phyloP scores from a whole-genome alignment of 192 early-diverging fungal genomes.

The Linnemannia hyalina region DNA sequence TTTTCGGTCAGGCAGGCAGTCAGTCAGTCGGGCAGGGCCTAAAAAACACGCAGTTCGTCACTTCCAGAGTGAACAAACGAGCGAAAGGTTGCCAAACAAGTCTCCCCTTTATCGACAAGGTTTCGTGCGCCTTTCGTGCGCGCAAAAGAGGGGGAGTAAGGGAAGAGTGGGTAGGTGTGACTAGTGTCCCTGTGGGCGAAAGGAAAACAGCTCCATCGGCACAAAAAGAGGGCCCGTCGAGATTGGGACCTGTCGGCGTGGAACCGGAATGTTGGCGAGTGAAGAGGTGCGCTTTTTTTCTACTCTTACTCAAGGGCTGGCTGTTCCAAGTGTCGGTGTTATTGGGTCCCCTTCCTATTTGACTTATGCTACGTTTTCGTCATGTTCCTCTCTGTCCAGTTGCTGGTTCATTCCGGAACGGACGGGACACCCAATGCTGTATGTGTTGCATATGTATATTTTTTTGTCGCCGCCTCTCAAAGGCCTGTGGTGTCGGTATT shows the following conservation, averaged over 20 bases:
- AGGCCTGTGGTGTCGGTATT: background rate
- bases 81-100: background rate
- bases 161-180: background rate
- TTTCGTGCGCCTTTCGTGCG: background rate
- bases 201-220: background rate
- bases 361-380: background rate
- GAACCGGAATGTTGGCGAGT: conserved; percentile 21
- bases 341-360: background rate
- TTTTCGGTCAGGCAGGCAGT: background rate
- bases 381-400: background rate
- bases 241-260: conserved; percentile 25
- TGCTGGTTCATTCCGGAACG: conserved; percentile 26
- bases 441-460: background rate
- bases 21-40: background rate
- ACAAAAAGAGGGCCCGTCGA: background rate
- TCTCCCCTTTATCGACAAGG: conserved; percentile 3
- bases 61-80: background rate
- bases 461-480: background rate
- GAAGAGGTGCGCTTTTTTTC: background rate
- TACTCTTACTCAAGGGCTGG: background rate
- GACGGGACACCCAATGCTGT: background rate
- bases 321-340: background rate
- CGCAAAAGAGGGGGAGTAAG: background rate
- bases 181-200: background rate
- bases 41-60: background rate